A percentile compares a stretch with the other conserved stretches of the same genome.
Evolutionary conservation across 1,139 yeast species (phyloP).

Genomic region (Pichia sp.): DNA sequence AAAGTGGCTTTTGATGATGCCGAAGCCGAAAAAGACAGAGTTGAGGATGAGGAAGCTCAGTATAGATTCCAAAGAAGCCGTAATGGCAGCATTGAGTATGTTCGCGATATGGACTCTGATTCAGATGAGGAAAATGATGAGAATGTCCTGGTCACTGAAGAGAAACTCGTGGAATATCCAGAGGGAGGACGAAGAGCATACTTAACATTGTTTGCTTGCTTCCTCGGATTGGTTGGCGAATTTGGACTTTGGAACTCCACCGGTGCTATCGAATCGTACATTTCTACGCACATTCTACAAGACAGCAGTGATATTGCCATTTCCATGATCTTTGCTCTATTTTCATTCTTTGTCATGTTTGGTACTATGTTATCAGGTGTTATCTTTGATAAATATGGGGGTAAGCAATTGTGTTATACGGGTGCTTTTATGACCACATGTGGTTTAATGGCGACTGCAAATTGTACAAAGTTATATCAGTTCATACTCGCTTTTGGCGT

Average conservation of each 20-base stretch:
- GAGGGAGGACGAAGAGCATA: slow-evolving; percentile 56
- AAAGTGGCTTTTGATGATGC: not conserved
- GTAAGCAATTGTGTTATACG: slow-evolving; percentile 37
- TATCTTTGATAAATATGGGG: slow-evolving; percentile 56
- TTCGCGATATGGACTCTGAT: not conserved
- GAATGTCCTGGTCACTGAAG: not conserved
- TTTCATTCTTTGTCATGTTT: slow-evolving; percentile 47
- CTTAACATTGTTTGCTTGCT: slow-evolving; percentile 52
- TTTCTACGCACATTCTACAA: slow-evolving; percentile 45
- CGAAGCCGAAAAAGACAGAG: not conserved
- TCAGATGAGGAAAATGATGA: not conserved
- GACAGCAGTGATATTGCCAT: slow-evolving; percentile 39
- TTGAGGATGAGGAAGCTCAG: not conserved
- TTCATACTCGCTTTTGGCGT: slow-evolving; percentile 53
- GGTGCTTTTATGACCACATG: slow-evolving; percentile 40
- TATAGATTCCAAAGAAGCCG: not conserved
- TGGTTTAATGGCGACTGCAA: slow-evolving; percentile 53
- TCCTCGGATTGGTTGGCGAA: slow-evolving; percentile 52
- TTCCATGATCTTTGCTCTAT: slow-evolving; percentile 64
- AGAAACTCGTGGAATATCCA: slow-evolving; percentile 37
- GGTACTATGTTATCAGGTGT: slow-evolving; percentile 56
- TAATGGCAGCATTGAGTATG: not conserved
- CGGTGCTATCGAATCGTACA: slow-evolving; percentile 66
- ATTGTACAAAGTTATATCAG: slow-evolving; percentile 46
- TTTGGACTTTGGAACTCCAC: slow-evolving; percentile 63